phyloP scores from a whole-genome alignment of 768 basidiomycete species.

The Galerina marginata region DNA sequence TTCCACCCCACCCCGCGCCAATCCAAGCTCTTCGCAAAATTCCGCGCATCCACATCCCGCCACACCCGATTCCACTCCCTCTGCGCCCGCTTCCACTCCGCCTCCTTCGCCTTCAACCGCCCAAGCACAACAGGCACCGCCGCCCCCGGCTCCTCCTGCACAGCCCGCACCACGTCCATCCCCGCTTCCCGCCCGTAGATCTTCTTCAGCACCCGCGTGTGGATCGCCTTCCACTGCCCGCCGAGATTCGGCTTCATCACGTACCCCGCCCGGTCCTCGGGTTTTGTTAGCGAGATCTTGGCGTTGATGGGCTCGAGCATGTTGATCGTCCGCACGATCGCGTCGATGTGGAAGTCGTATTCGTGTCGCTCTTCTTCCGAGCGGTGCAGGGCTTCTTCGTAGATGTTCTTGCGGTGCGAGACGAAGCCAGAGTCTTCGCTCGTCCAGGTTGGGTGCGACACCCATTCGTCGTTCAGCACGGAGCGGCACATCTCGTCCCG shows the following conservation, averaged over 20 bases:
- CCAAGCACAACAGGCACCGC: slow-evolving; percentile 90
- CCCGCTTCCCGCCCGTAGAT: slow-evolving; percentile 91
- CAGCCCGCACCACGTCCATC: slow-evolving; percentile 78
- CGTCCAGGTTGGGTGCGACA: slow-evolving; percentile 95
- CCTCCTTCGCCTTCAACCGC: slow-evolving; percentile 94
- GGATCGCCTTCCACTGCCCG: slow-evolving; percentile 86
- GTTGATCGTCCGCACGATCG: slow-evolving; percentile 87
- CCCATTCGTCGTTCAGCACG: slow-evolving; percentile 98
- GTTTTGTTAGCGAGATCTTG: slow-evolving; percentile 79
- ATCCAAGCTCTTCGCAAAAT: slow-evolving; percentile 92
- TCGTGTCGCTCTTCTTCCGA: slow-evolving; percentile 98
- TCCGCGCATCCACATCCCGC: slow-evolving; percentile 94
- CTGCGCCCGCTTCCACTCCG: slow-evolving; percentile 97
- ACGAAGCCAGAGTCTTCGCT: slow-evolving; percentile 93
- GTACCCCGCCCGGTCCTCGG: slow-evolving; percentile 80
- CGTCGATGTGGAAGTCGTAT: slow-evolving; percentile 98
- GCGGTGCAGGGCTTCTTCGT: slow-evolving; percentile 95
- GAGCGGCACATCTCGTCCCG: slow-evolving; percentile 97
- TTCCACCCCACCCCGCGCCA: slow-evolving; percentile 94
- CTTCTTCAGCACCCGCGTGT: slow-evolving; percentile 95
- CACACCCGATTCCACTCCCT: slow-evolving; percentile 99
- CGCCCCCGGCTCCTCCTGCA: slow-evolving; percentile 90
- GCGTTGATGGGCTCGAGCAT: slow-evolving; percentile 91
- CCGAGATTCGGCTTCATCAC: slow-evolving; percentile 90
- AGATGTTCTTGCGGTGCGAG: slow-evolving; percentile 92